phyloP scores from a whole-genome alignment of 2,329 filamentous ascomycete genomes.

The Fonsecaea erecta region DNA sequence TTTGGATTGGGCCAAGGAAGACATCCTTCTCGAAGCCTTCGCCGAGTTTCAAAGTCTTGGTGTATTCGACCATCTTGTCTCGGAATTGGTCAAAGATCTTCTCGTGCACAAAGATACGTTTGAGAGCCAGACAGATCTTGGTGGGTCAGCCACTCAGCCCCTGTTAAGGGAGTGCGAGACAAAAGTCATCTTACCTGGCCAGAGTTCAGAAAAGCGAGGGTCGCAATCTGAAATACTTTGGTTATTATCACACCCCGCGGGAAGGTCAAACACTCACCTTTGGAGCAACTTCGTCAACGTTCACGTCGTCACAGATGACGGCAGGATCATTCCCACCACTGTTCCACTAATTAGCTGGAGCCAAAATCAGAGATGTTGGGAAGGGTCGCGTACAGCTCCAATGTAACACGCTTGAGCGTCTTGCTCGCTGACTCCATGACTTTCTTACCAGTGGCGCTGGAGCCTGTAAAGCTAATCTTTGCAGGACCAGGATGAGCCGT shows the following conservation, averaged over 20 bases:
- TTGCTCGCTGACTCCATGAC: conserved; percentile 47
- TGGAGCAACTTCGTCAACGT: conserved; percentile 68
- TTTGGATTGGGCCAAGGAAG: conserved; percentile 67
- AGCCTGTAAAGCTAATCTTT: conserved; percentile 51
- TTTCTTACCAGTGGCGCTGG: conserved; percentile 44
- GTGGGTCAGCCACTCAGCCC: conserved; percentile 34
- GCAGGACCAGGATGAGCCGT: conserved; percentile 54
- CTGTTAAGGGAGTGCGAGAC: background rate
- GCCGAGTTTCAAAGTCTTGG: conserved; percentile 48
- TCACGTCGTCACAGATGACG: conserved; percentile 67
- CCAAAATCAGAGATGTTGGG: background rate
- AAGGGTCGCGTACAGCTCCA: conserved; percentile 50
- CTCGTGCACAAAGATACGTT: conserved; percentile 68
- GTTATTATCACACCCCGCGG: background rate
- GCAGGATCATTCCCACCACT: conserved; percentile 70
- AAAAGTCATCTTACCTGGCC: conserved; percentile 54
- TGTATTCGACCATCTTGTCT: conserved; percentile 61
- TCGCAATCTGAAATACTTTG: conserved; percentile 12
- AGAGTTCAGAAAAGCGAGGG: conserved; percentile 50
- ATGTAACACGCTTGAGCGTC: conserved; percentile 62
- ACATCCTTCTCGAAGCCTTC: conserved; percentile 47
- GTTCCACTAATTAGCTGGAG: background rate
- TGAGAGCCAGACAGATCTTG: conserved; percentile 66
- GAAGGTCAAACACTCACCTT: conserved; percentile 48
- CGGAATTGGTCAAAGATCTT: conserved; percentile 67